A percentile compares a stretch with the other conserved stretches of the same genome.
These are phyloP conservation scores for Boletellus ananiceps DNA, from an alignment of 768 basidiomycete genomes.

Conservation along the genomic window DNA sequence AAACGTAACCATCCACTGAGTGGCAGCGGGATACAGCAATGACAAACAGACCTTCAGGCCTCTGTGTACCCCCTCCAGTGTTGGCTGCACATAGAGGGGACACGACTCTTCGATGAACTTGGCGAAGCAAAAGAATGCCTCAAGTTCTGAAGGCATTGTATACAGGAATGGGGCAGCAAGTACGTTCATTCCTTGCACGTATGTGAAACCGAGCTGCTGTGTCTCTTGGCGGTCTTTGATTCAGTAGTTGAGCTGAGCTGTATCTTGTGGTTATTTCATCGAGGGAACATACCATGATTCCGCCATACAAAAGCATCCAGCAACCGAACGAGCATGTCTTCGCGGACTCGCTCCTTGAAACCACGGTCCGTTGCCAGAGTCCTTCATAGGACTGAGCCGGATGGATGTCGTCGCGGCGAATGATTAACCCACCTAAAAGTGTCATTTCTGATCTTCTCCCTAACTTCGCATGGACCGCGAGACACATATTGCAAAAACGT, in stretches of 20 bases:
- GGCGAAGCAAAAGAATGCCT: conserved; percentile 95
- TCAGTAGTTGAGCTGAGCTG: neutral
- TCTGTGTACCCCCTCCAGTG: conserved; percentile 90
- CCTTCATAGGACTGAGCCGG: conserved; percentile 25
- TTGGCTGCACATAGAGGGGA: conserved; percentile 96
- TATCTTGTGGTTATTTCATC: neutral
- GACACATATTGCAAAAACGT: conserved; percentile 74
- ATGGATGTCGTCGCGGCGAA: neutral
- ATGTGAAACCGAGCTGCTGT: conserved; percentile 84
- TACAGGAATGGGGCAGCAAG: conserved; percentile 97
- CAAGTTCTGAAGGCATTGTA: conserved; percentile 95
- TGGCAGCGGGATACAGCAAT: neutral
- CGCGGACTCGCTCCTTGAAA: conserved; percentile 96
- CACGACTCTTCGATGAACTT: conserved; percentile 94
- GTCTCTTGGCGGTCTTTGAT: conserved; percentile 66
- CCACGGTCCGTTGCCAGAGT: conserved; percentile 94
- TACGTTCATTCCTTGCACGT: conserved; percentile 99
- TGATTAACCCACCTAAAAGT: conserved; percentile 70
- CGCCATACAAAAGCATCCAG: conserved; percentile 98
- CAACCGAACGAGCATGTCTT: conserved; percentile 95
- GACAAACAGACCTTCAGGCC: conserved; percentile 72
- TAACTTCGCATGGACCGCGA: conserved; percentile 80
- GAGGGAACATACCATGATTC: conserved; percentile 60
- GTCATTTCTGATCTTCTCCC: conserved; percentile 93
- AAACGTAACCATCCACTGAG: neutral